A percentile compares a stretch with the other conserved stretches of the same genome.
Evolutionary conservation across 108 stramenopile species (phyloP).

Genomic region (Nannochloropsis oceanica): DNA sequence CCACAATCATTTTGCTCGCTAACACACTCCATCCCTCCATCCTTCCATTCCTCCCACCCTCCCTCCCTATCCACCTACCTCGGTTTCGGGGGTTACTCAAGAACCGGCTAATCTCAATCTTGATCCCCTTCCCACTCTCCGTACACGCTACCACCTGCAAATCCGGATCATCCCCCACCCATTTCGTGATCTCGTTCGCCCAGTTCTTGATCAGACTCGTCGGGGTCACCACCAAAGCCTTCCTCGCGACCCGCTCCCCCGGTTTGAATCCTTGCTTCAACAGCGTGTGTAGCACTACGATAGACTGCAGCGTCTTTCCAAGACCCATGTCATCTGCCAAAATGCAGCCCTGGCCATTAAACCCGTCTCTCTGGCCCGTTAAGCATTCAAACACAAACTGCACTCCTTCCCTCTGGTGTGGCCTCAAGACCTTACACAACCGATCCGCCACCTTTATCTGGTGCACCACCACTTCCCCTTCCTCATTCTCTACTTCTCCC

Average conservation of each 20-base stretch:
- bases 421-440: slow-evolving; percentile 84
- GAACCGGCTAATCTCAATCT: not conserved
- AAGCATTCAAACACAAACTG: slow-evolving; percentile 92
- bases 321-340: slow-evolving; percentile 75
- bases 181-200: slow-evolving; percentile 95
- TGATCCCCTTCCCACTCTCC: slow-evolving; percentile 42
- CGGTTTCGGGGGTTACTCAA: not conserved
- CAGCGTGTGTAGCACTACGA: slow-evolving; percentile 80
- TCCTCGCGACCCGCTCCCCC: slow-evolving; percentile 61
- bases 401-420: slow-evolving; percentile 95
- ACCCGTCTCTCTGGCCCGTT: slow-evolving; percentile 53
- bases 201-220: slow-evolving; percentile 94
- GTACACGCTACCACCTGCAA: slow-evolving; percentile 52
- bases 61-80: not conserved
- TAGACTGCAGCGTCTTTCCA: slow-evolving; percentile 79
- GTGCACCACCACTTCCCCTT: not conserved
- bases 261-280: slow-evolving; percentile 70
- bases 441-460: slow-evolving; percentile 66
- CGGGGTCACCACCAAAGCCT: slow-evolving; percentile 84
- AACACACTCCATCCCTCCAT: not conserved
- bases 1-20: too few species aligned
- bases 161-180: slow-evolving; percentile 46
- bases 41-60: not conserved
- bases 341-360: slow-evolving; percentile 62
- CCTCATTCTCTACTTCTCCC: slow-evolving; percentile 1